phyloP scores from a whole-genome alignment of 1,139 yeast genomes.

The Zygoascus hellenicus region DNA sequence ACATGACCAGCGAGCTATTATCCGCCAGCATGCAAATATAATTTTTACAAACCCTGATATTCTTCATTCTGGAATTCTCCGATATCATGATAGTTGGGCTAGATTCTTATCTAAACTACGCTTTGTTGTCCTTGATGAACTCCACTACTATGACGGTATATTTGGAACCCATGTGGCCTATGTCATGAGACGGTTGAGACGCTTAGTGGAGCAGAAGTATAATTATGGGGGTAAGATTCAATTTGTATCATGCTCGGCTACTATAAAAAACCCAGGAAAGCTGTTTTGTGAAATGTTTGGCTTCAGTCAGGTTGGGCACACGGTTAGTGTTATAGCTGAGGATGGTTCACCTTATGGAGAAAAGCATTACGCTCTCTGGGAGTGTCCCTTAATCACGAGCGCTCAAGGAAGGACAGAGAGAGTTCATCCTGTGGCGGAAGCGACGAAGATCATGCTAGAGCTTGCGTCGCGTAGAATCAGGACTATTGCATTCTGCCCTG shows the following conservation, averaged over 20 bases:
- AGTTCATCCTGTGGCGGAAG: constrained; percentile 66
- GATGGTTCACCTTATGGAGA: constrained; percentile 90
- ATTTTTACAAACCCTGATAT: constrained; percentile 95
- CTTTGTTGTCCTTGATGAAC: constrained; percentile 76
- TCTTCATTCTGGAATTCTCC: constrained; percentile 77
- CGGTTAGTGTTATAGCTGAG: constrained; percentile 48
- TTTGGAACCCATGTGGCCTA: constrained; percentile 91
- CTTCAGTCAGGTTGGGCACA: constrained; percentile 11
- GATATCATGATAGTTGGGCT: constrained; percentile 53
- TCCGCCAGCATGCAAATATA: constrained; percentile 62
- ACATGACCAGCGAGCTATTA: constrained; percentile 42
- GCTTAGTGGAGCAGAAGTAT: constrained; percentile 53
- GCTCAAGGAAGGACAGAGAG: constrained; percentile 55
- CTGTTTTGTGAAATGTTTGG: constrained; percentile 77
- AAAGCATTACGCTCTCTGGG: constrained; percentile 74
- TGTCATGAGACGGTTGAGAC: constrained; percentile 68
- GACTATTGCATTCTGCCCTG: constrained; percentile 85
- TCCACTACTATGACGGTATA: constrained; percentile 83
- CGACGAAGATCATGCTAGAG: constrained; percentile 65
- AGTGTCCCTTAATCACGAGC: constrained; percentile 64
- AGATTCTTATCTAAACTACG: constrained; percentile 57
- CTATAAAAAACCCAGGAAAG: constrained; percentile 62
- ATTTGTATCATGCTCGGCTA: constrained; percentile 90
- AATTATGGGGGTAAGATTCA: constrained; percentile 41
- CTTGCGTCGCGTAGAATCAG: constrained; percentile 60